Conservation (phyloP, 306 rosid genomes). For the Neltuma alba region DNA sequence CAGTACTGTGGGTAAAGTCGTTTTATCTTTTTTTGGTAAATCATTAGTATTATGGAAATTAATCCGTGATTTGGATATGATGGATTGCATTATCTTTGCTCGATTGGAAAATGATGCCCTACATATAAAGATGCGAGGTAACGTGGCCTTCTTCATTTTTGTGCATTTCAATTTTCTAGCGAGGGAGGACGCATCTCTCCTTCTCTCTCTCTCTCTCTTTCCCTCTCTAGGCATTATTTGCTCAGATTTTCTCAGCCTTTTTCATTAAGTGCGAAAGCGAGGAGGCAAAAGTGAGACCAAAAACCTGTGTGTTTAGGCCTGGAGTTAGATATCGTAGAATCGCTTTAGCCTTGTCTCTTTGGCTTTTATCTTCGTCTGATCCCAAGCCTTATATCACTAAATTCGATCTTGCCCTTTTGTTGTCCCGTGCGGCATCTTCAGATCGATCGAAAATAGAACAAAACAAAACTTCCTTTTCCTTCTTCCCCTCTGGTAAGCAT, state of each 20-base stretch:
- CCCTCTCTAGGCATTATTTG: constrained; percentile 47
- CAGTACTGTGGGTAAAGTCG: constrained; percentile 31
- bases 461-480: constrained; percentile 42
- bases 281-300: neutral
- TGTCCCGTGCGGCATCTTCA: constrained; percentile 51
- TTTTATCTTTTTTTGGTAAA: neutral
- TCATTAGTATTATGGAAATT: neutral
- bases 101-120: neutral
- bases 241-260: constrained; percentile 45
- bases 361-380: constrained; percentile 40
- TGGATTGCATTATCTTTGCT: neutral
- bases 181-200: no score
- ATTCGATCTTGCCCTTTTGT: constrained; percentile 49
- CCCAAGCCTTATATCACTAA: constrained; percentile 43
- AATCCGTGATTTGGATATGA: constrained; percentile 22
- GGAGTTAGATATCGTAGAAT: constrained; percentile 16
- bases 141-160: constrained; percentile 11
- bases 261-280: constrained; percentile 23
- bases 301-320: constrained; percentile 4
- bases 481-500: constrained; percentile 27
- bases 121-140: constrained; percentile 44
- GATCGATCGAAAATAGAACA: constrained; percentile 47
- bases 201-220: constrained; percentile 5
- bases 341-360: constrained; percentile 40
- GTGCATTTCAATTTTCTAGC: constrained; percentile 16